phyloP scores from a whole-genome alignment of 2,329 filamentous ascomycete genomes.

The Fusarium agapanthi region DNA sequence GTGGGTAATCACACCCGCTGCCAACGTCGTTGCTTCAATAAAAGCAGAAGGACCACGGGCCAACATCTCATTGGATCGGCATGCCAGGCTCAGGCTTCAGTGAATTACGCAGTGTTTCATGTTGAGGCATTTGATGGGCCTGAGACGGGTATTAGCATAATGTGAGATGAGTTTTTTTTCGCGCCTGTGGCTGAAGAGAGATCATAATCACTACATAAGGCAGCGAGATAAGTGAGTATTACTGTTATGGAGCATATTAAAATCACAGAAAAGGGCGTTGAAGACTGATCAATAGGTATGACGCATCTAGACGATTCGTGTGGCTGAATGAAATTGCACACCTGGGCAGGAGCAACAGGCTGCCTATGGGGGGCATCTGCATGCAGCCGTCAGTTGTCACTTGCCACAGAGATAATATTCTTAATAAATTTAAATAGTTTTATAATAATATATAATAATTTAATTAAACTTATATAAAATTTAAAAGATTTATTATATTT shows the following conservation, averaged over 20 bases:
- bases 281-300: no score
- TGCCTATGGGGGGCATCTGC: background rate
- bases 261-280: no score
- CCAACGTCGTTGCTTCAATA: background rate
- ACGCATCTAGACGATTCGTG: no score
- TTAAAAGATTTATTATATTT: background rate
- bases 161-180: background rate
- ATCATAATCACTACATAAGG: no score
- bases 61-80: background rate
- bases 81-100: background rate
- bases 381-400: background rate
- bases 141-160: background rate
- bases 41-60: background rate
- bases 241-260: no score
- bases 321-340: no score
- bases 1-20: background rate
- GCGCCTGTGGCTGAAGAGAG: no score
- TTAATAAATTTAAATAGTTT: background rate
- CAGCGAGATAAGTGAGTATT: background rate
- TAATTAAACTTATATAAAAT: background rate
- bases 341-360: no score
- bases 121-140: background rate
- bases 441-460: fast-evolving
- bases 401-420: background rate
- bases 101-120: background rate